Conservation (phyloP, 2,329 filamentous ascomycete species). For the Blumeriella jaapii region DNA sequence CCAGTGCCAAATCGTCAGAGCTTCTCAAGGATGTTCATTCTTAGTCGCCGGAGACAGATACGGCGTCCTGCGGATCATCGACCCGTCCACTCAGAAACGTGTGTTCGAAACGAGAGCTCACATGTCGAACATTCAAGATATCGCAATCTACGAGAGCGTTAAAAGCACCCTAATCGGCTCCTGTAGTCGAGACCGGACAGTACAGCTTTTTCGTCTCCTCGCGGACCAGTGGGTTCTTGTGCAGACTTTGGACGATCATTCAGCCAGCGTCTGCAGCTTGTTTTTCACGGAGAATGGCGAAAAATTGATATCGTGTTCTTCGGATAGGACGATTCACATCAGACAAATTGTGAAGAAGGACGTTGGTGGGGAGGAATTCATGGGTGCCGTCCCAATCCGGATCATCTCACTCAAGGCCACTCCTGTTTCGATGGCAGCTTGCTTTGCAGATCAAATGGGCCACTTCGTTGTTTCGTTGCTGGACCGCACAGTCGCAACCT, state of each 20-base stretch:
- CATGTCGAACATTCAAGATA: slow-evolving; percentile 70
- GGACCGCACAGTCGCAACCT: slow-evolving; percentile 49
- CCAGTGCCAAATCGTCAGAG: slow-evolving; percentile 47
- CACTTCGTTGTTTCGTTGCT: slow-evolving; percentile 47
- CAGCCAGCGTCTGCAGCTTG: slow-evolving; percentile 70
- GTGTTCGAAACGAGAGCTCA: slow-evolving; percentile 74
- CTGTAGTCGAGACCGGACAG: slow-evolving; percentile 79
- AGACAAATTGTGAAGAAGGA: slow-evolving; percentile 66
- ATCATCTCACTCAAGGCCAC: slow-evolving; percentile 78
- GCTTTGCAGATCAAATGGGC: slow-evolving; percentile 41
- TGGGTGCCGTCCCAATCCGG: slow-evolving; percentile 67
- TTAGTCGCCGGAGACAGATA: slow-evolving; percentile 79
- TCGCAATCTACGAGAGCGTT: slow-evolving; percentile 57
- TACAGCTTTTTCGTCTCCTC: slow-evolving; percentile 67
- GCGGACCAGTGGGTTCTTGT: slow-evolving; percentile 59
- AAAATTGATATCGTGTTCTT: slow-evolving; percentile 69
- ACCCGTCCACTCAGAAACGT: slow-evolving; percentile 47
- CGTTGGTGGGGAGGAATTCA: slow-evolving; percentile 42
- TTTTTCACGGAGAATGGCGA: slow-evolving; percentile 60
- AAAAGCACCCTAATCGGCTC: slow-evolving; percentile 61
- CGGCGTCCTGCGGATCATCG: slow-evolving; percentile 66
- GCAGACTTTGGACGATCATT: slow-evolving; percentile 87
- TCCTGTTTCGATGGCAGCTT: slow-evolving; percentile 71
- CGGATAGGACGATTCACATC: slow-evolving; percentile 78
- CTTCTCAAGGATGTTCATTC: slow-evolving; percentile 49